phyloP scores from a whole-genome alignment of 2,329 filamentous ascomycete species.

The Huntiella omanensis region DNA sequence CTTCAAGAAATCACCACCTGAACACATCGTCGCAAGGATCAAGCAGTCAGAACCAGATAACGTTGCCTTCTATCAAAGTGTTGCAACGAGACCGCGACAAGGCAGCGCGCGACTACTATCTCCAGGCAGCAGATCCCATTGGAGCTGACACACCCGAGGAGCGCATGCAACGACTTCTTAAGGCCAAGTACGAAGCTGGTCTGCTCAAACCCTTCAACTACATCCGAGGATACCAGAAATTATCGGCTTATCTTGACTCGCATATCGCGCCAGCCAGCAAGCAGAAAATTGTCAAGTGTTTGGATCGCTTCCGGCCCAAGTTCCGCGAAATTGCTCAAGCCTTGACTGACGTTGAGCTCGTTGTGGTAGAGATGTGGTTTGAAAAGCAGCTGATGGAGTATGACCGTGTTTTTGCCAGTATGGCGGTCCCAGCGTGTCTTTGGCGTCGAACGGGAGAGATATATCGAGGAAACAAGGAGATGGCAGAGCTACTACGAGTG shows the following conservation, averaged over 20 bases:
- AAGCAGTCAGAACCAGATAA: too few relatives aligned
- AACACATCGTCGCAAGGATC: too few relatives aligned
- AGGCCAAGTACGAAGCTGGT: slow-evolving; percentile 90
- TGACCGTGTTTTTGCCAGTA: slow-evolving; percentile 93
- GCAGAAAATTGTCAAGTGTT: slow-evolving; percentile 76
- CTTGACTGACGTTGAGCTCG: slow-evolving; percentile 81
- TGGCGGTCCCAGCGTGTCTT: slow-evolving; percentile 95
- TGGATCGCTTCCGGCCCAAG: slow-evolving; percentile 85
- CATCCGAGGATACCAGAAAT: slow-evolving; percentile 79
- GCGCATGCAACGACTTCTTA: slow-evolving; percentile 83
- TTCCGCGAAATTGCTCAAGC: slow-evolving; percentile 89
- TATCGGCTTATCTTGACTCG: slow-evolving; percentile 81
- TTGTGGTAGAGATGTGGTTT: slow-evolving; percentile 98
- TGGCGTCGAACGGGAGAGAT: slow-evolving; percentile 96
- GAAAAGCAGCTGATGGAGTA: slow-evolving; percentile 94
- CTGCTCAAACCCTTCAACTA: slow-evolving; percentile 96
- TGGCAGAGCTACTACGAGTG: slow-evolving; percentile 89
- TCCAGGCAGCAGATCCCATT: slow-evolving; percentile 87
- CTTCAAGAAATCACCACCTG: too few relatives aligned
- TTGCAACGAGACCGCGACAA: slow-evolving; percentile 38
- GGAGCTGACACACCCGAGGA: slow-evolving; percentile 61
- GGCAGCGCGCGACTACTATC: slow-evolving; percentile 68
- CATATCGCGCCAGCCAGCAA: slow-evolving; percentile 68
- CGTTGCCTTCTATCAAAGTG: slow-evolving; percentile 2
- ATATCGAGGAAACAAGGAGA: slow-evolving; percentile 92